These are phyloP conservation scores for Striga asiatica DNA, from an alignment of 257 asterid genomes.

Conservation along the genomic window DNA sequence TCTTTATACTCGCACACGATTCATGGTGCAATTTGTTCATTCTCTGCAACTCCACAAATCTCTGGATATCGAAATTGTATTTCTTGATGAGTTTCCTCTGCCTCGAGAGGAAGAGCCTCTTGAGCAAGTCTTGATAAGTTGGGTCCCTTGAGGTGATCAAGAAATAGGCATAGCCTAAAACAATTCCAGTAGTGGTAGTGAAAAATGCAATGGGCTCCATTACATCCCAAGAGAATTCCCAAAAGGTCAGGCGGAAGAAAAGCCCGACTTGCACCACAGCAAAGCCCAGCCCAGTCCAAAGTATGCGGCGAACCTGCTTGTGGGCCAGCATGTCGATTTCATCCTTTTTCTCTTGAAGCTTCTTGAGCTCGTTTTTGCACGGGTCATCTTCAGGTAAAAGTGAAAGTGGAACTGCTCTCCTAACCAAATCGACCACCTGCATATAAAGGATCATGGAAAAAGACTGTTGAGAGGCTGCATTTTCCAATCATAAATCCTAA, in stretches of 20 bases:
- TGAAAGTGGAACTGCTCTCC: slow-evolving; percentile 67
- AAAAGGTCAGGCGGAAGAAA: slow-evolving; percentile 85
- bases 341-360: slow-evolving; percentile 49
- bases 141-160: slow-evolving; percentile 85
- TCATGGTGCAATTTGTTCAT: slow-evolving; percentile 41
- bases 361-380: slow-evolving; percentile 45
- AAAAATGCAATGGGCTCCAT: slow-evolving; percentile 94
- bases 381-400: slow-evolving; percentile 67
- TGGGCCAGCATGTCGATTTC: slow-evolving; percentile 64
- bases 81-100: slow-evolving; percentile 74
- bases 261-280: slow-evolving; percentile 58
- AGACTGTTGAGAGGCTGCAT: background rate
- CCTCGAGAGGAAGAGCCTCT: slow-evolving; percentile 81
- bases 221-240: slow-evolving; percentile 98
- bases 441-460: no score
- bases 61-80: slow-evolving; percentile 51
- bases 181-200: slow-evolving; percentile 62
- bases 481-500: background rate
- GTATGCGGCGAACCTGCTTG: slow-evolving; percentile 72
- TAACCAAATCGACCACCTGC: slow-evolving; percentile 79
- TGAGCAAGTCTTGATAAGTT: slow-evolving; percentile 57
- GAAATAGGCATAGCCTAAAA: slow-evolving; percentile 79
- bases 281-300: slow-evolving; percentile 68
- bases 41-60: slow-evolving; percentile 63
- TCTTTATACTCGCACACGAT: slow-evolving; percentile 34